These are phyloP conservation scores for Zelonia costaricensis DNA, from an alignment of 208 protist species.

Conservation along the genomic window DNA sequence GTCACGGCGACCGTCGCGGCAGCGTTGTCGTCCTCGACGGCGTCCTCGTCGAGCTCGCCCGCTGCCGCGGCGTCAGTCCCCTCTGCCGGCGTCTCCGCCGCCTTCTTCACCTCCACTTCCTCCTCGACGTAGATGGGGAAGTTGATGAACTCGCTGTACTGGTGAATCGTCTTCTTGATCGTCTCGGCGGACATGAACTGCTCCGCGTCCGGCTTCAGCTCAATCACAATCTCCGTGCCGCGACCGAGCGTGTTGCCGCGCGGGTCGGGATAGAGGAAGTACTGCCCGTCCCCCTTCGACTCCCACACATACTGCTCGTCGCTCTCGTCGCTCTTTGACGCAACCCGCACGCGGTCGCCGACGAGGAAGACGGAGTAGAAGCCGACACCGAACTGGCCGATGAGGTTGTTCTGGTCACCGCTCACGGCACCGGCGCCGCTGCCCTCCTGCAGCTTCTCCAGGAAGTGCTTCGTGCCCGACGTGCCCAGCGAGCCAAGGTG, in stretches of 20 bases:
- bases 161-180: conserved; percentile 94
- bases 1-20: conserved; percentile 60
- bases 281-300: conserved; percentile 95
- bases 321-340: conserved; percentile 93
- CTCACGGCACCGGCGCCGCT: conserved; percentile 14
- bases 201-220: conserved; percentile 96
- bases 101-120: conserved; percentile 81
- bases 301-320: conserved; percentile 98
- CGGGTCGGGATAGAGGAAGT: conserved; percentile 94
- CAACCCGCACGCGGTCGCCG: conserved; percentile 97
- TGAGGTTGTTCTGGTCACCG: conserved; percentile 94
- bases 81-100: conserved; percentile 22
- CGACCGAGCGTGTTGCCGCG: conserved; percentile 96
- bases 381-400: conserved; percentile 99
- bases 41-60: conserved; percentile 61
- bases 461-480: conserved; percentile 98
- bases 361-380: conserved; percentile 99
- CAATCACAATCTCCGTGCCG: conserved; percentile 97
- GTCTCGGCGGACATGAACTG: conserved; percentile 95
- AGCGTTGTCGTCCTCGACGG: conserved; percentile 48
- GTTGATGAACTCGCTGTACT: conserved; percentile 99
- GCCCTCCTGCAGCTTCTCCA: conserved; percentile 75
- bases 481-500: conserved; percentile 99
- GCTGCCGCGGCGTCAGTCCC: conserved; percentile 74
- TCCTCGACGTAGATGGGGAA: conserved; percentile 98